These are phyloP conservation scores for Blastocladiella britannica DNA, from an alignment of 192 early-diverging fungal species.

Conservation along the genomic window DNA sequence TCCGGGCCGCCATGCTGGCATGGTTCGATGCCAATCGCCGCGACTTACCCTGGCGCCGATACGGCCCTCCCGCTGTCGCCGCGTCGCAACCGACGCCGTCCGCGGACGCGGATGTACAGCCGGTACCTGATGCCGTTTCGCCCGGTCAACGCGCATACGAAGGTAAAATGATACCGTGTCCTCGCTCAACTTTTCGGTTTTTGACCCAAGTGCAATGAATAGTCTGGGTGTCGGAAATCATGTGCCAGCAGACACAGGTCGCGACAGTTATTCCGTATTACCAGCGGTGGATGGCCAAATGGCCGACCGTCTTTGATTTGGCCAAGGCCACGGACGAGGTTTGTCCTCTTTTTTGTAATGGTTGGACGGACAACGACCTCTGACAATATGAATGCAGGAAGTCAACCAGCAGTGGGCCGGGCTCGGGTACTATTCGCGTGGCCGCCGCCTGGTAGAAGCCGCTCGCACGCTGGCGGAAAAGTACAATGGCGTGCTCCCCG, in stretches of 20 bases:
- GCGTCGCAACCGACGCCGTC: background rate
- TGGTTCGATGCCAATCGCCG: constrained; percentile 43
- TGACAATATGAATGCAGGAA: background rate
- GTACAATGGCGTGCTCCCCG: constrained; percentile 33
- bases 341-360: too few relatives aligned
- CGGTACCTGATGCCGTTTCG: background rate
- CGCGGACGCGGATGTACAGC: constrained; percentile 4
- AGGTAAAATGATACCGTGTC: too few relatives aligned
- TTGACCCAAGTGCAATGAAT: background rate
- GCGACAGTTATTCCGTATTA: constrained; percentile 48
- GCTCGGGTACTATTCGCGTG: constrained; percentile 58
- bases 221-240: constrained; percentile 67
- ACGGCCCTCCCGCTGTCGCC: constrained; percentile 6
- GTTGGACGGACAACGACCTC: too few relatives aligned
- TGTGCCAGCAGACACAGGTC: constrained; percentile 67
- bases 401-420: constrained; percentile 50
- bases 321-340: constrained; percentile 37
- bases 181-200: background rate
- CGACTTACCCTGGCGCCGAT: constrained; percentile 40
- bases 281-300: constrained; percentile 41
- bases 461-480: constrained; percentile 33
- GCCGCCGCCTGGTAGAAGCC: constrained; percentile 39
- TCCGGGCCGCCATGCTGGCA: constrained; percentile 22
- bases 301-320: constrained; percentile 47
- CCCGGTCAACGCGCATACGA: constrained; percentile 36